Conservation (phyloP, 768 basidiomycete species). For the Clavaria fumosa region DNA sequence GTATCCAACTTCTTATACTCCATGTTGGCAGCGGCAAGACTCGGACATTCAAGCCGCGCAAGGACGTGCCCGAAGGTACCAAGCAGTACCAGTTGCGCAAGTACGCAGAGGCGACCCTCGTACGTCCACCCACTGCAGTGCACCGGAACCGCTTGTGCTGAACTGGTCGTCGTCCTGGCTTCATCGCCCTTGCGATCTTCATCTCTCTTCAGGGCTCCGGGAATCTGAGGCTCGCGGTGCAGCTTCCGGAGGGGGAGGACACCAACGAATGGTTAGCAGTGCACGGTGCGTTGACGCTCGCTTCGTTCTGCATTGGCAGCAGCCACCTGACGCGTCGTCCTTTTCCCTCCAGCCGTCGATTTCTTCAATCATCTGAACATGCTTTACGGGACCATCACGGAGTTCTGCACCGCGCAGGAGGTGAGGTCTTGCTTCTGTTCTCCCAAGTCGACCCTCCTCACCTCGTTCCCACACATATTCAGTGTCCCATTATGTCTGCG, state of each 20-base stretch:
- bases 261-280: conserved; percentile 99
- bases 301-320: background rate
- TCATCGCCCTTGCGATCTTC: no score
- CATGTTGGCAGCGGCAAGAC: conserved; percentile 56
- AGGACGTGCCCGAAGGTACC: conserved; percentile 88
- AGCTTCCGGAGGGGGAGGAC: conserved; percentile 94
- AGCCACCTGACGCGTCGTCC: conserved; percentile 1
- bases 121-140: no score
- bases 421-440: conserved; percentile 30
- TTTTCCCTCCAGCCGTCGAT: conserved; percentile 70
- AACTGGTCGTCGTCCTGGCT: no score
- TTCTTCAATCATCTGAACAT: conserved; percentile 99
- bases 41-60: conserved; percentile 91
- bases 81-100: conserved; percentile 97
- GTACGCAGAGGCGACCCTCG: conserved; percentile 92
- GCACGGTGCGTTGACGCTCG: conserved; percentile 49
- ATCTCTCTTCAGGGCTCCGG: conserved; percentile 63
- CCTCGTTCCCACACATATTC: conserved; percentile 5
- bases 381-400: conserved; percentile 96
- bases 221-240: conserved; percentile 83
- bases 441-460: no score
- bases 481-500: conserved; percentile 96
- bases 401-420: conserved; percentile 93
- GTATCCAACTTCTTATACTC: conserved; percentile 7
- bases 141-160: no score